These are phyloP conservation scores for Cytauxzoon felis DNA, from an alignment of 169 alveolate genomes.

Conservation along the genomic window DNA sequence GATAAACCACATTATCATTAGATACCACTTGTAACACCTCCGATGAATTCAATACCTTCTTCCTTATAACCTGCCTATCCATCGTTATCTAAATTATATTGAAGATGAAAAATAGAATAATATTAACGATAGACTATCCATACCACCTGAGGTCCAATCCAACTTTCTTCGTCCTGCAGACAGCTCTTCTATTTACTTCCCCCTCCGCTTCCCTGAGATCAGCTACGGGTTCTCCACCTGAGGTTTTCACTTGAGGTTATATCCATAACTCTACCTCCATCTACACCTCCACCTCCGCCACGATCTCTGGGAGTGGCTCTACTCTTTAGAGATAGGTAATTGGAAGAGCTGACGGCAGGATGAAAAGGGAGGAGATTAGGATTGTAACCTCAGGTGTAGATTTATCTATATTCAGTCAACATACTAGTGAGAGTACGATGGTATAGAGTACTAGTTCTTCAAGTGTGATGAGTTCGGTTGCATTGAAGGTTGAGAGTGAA, in stretches of 20 bases:
- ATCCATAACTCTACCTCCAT: no score
- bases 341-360: no score
- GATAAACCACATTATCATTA: conserved; percentile 80
- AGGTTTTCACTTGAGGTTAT: no score
- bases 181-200: no score
- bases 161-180: no score
- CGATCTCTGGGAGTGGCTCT: no score
- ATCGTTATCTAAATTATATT: conserved; percentile 66
- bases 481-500: conserved; percentile 91
- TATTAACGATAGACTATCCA: not conserved
- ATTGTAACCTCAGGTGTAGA: not conserved
- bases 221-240: no score
- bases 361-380: no score
- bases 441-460: conserved; percentile 88
- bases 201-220: no score
- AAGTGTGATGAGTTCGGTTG: conserved; percentile 89
- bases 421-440: conserved; percentile 80
- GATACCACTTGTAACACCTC: conserved; percentile 88
- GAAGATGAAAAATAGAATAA: conserved; percentile 2
- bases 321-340: no score
- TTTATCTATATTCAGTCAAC: not conserved
- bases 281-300: no score
- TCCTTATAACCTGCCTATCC: conserved; percentile 79
- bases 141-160: no score
- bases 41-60: conserved; percentile 82